These are phyloP conservation scores for Carex pumila DNA, from an alignment of 176 grass and related monocot species.

Conservation along the genomic window DNA sequence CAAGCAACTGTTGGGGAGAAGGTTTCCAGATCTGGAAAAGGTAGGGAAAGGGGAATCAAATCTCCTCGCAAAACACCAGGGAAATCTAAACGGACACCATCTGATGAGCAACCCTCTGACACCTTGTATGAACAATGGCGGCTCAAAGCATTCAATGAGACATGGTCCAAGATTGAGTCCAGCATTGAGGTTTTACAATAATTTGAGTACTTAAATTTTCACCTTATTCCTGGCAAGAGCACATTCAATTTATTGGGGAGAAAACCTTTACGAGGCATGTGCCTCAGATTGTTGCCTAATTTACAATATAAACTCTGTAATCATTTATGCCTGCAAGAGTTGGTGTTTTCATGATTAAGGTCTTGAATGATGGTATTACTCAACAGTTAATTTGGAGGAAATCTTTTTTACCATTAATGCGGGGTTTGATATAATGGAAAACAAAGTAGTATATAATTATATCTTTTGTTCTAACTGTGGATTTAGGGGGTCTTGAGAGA, in stretches of 20 bases:
- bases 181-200: slow-evolving; percentile 43
- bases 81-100: slow-evolving; percentile 18
- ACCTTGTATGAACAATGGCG: slow-evolving; percentile 37
- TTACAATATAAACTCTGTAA: not conserved
- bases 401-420: not conserved
- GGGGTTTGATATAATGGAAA: not conserved
- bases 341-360: not conserved
- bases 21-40: slow-evolving; percentile 23
- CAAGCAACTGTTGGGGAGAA: slow-evolving; percentile 15
- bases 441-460: not conserved
- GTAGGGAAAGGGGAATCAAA: slow-evolving; percentile 21
- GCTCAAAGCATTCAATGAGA: slow-evolving; percentile 50
- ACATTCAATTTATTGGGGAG: not conserved
- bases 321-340: not conserved
- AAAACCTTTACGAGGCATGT: not conserved
- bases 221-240: not conserved
- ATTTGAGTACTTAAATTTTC: not conserved
- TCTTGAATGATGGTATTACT: not conserved
- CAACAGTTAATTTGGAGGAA: not conserved
- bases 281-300: not conserved
- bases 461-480: not conserved
- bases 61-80: slow-evolving; percentile 28
- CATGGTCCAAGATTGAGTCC: slow-evolving; percentile 73
- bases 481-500: slow-evolving; percentile 56
- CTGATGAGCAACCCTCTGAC: slow-evolving; percentile 5